Base-by-base conservation (phyloP, 495 filamentous ascomycete species). In the Hypoxylon intermedium region DNA sequence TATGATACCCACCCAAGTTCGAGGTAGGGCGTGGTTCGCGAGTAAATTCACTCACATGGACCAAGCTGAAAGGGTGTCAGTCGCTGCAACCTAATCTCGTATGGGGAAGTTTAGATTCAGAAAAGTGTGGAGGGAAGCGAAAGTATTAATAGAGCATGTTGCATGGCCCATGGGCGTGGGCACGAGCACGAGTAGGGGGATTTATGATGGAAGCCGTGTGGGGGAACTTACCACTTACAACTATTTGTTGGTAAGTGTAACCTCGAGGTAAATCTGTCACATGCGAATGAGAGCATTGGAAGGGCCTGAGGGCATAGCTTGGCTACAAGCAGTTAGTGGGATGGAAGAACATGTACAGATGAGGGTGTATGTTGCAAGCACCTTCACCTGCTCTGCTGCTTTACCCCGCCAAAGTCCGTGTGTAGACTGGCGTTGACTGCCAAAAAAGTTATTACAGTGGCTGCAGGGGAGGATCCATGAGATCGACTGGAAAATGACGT, bases 401-500 rank as follows among this genome's bases (percentile, higher is more conserved):
- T 37, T 55, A 46, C 52, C 52, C 52, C 52, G 43, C 44, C 28
- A 49, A 42, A 49, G 44, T 36, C 13, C 13, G 38, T 47, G 16
- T 19, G 16, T 21, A 15, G 34, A 13, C 11, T 11, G 20, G 38
- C 44, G 38, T 50, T 45, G 51, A 61, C 55, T 56, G 49, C 50
- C 59, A n/a, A 36, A 5, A 41, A 18, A 21, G 11, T 13, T 21
- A 28, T 15, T 33, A 18, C 21, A 56, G 47, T 52, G 26, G 38
- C 47, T 63, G 53, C 53, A 63, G 53, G 53, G 48, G 53, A 3
- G 24, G 28, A 30, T 53, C 48, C 37, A 54, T 58, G 53, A 58
- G 26, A 63, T 47, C 43, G 49, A 13, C 37, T 34, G 19, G 43
- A 60, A 37, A 24, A 65, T 65, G 61, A 65, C 61, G 61, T 65